Conservation (phyloP, 441 rosid species). For the Syzygium syzygioides region DNA sequence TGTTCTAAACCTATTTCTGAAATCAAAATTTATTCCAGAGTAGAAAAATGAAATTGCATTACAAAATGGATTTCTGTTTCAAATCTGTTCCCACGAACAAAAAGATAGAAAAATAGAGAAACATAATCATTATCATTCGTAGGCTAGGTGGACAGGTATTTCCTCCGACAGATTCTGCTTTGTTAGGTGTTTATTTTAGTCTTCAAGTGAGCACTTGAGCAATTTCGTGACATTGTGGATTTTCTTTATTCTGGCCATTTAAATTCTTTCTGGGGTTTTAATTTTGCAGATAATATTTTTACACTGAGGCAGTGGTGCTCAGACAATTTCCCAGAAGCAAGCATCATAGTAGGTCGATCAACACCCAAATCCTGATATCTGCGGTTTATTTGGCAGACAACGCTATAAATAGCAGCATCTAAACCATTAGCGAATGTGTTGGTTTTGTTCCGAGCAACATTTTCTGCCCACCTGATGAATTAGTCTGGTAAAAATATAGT, state of each 20-base stretch:
- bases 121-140: too few relatives aligned
- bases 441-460: fast-evolving
- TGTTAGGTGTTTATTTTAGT: too few relatives aligned
- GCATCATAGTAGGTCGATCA: background rate
- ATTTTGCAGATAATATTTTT: slow-evolving; percentile 62
- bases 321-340: slow-evolving; percentile 66
- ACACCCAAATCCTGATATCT: background rate
- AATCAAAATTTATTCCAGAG: too few relatives aligned
- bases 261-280: background rate
- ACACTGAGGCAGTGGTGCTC: slow-evolving; percentile 76
- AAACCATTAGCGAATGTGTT: background rate
- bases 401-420: background rate
- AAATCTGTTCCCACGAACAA: too few relatives aligned
- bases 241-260: background rate
- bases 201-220: too few relatives aligned
- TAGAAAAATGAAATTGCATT: too few relatives aligned
- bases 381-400: background rate
- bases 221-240: too few relatives aligned
- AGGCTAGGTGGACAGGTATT: slow-evolving; percentile 96
- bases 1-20: too few relatives aligned
- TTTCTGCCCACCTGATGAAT: background rate
- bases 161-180: background rate
- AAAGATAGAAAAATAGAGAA: too few relatives aligned
- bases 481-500: background rate
- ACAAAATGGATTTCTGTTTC: too few relatives aligned